These are phyloP conservation scores for Cladophialophora carrionii DNA, from an alignment of 2,329 filamentous ascomycete species.

Conservation along the genomic window DNA sequence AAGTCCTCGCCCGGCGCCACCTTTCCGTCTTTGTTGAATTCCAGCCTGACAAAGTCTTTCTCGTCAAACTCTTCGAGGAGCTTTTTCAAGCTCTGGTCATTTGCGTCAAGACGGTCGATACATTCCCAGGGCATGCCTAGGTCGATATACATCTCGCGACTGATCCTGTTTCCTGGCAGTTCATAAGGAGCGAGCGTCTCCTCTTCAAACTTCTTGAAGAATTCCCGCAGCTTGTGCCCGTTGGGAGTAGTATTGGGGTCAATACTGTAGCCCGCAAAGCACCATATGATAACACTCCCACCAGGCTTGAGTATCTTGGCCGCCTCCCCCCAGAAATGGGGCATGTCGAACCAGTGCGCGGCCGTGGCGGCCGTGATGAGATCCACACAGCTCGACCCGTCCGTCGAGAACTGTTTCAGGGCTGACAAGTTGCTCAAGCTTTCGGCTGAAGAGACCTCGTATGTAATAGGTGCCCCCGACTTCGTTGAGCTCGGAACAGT, in stretches of 20 bases:
- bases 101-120: background rate
- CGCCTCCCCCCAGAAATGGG: constrained; percentile 54
- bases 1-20: constrained; percentile 39
- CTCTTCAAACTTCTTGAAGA: constrained; percentile 47
- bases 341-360: constrained; percentile 64
- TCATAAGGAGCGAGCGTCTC: constrained; percentile 47
- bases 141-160: constrained; percentile 47
- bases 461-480: constrained; percentile 45
- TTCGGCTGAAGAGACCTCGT: constrained; percentile 52
- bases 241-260: constrained; percentile 48
- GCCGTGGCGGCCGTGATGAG: constrained; percentile 56
- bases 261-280: constrained; percentile 38
- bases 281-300: constrained; percentile 61
- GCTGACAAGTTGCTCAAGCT: constrained; percentile 44
- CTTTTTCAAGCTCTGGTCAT: constrained; percentile 35
- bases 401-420: constrained; percentile 33
- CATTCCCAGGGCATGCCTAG: constrained; percentile 57
- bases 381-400: constrained; percentile 46
- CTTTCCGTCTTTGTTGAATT: constrained; percentile 28
- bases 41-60: constrained; percentile 23
- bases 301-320: constrained; percentile 55
- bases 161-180: constrained; percentile 50
- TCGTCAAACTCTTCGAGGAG: constrained; percentile 31
- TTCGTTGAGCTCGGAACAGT: constrained; percentile 43
- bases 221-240: constrained; percentile 47